Base-by-base conservation (phyloP, 1,284 basidiomycete genomes). In the Naganishia albida region DNA sequence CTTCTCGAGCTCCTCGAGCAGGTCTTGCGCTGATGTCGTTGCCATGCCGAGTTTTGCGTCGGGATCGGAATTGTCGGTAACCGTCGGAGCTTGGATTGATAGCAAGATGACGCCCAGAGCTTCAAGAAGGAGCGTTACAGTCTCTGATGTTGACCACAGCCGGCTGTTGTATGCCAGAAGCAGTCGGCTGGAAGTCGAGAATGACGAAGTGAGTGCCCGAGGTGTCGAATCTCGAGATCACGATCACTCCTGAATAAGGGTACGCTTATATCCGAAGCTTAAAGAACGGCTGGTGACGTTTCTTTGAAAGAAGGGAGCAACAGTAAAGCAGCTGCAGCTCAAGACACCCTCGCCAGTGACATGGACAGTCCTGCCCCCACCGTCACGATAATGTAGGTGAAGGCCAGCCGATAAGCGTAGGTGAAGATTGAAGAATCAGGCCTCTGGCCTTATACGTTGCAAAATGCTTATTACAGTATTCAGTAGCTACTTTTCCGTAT, bases 21-120 rank as follows among this genome's bases (percentile, higher is more conserved):
- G 15, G 16, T 60, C 57, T n/a, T 60, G 57, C 16, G 46, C 46
- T 39, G 57, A 60, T 50, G 57, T 60, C 46, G 44, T 39, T 34
- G 57, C 43, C 57, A 60, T 60, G 20, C 8, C n/a, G 18, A 23
- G 48, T 20, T 34, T 4, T 34, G 34, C 34, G 34, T 23, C 13
- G 42, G 15, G 25, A 13, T 44, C 30, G 26, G 26, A 25, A 20
- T 23, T 23, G 46, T 48, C n/a, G n/a, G 46, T 6, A n/a, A 20
- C n/a, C 2, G n/a, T 18, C n/a, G 18, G 16, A 4, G 18, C 46
- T 18, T 13, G 6, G 6, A 4, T 6, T 6, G 42, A 43, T 43
- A 20, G 42, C 6, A 43, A 7, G 42, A 20, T 18, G n/a, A n/a
- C 42, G 6, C 42, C 42, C 7, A 4, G 10, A 34, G 34, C 34